Percentiles rank a stretch among this genome's conserved stretches.
These are phyloP conservation scores for Bocquillonia castaneifolia DNA, from an alignment of 441 rosid genomes.

Conservation along the genomic window DNA sequence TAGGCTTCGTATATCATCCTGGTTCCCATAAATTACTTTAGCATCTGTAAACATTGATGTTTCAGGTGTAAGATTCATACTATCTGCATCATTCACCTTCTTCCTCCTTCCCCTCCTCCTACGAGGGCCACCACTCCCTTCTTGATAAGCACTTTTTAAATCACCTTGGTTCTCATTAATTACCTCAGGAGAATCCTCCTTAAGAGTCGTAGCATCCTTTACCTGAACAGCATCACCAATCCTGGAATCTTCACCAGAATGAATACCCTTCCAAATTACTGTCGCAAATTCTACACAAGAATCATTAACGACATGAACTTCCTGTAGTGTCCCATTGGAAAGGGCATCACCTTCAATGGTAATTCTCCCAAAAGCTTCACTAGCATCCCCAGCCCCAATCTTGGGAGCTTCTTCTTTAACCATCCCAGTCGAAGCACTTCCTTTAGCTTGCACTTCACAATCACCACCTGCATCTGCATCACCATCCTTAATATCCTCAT, in stretches of 20 bases:
- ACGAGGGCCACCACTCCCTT: slow-evolving; percentile 28
- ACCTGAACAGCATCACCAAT: slow-evolving; percentile 18
- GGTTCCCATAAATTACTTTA: slow-evolving; percentile 4
- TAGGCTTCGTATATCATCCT: slow-evolving; percentile 3
- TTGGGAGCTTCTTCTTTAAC: slow-evolving; percentile 26
- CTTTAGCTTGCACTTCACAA: slow-evolving; percentile 22
- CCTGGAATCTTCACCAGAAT: slow-evolving; percentile 21
- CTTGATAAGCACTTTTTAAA: slow-evolving; percentile 29
- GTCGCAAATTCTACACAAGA: slow-evolving; percentile 27
- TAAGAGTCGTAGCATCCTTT: slow-evolving; percentile 6
- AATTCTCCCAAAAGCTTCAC: slow-evolving; percentile 18
- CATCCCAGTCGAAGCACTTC: slow-evolving; percentile 10
- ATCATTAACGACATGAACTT: slow-evolving; percentile 36
- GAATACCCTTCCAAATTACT: slow-evolving; percentile 28
- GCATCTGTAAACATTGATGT: slow-evolving; percentile 21
- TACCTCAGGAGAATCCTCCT: slow-evolving; percentile 16
- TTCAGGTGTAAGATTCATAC: slow-evolving; percentile 30
- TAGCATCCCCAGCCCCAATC: too few relatives aligned
- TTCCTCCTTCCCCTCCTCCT: slow-evolving; percentile 42
- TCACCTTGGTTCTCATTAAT: slow-evolving; percentile 34
- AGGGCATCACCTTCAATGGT: slow-evolving; percentile 21
- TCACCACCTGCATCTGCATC: slow-evolving; percentile 26
- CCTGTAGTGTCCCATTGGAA: slow-evolving; percentile 34
- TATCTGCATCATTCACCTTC: slow-evolving; percentile 28
- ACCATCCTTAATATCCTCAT: slow-evolving; percentile 47